phyloP scores from a whole-genome alignment of 345 rosid genomes.

The Ceriops decandra region DNA sequence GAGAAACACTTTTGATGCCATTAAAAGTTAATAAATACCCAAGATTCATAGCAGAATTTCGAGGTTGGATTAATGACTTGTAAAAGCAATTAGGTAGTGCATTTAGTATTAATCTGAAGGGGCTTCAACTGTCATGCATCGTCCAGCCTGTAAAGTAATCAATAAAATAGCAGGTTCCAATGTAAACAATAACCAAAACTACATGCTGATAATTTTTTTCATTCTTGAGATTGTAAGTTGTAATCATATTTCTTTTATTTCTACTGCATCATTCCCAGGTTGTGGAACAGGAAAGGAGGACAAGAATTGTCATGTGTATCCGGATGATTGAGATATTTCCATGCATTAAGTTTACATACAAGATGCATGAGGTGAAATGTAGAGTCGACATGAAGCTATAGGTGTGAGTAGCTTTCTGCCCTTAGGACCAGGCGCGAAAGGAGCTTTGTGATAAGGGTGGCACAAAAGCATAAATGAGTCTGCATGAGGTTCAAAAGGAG shows the following conservation, averaged over 20 bases:
- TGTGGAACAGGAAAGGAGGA: neutral
- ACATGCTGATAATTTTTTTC: neutral
- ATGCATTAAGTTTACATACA: neutral
- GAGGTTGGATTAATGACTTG: too few relatives aligned
- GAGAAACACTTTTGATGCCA: neutral
- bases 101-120: too few relatives aligned
- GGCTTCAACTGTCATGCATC: too few relatives aligned
- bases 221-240: too few relatives aligned
- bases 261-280: neutral
- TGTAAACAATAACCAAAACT: too few relatives aligned
- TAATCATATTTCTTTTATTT: neutral
- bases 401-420: conserved; percentile 1
- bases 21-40: neutral
- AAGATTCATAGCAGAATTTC: neutral
- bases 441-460: neutral
- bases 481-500: conserved; percentile 8
- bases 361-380: neutral
- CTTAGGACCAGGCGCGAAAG: neutral
- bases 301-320: neutral
- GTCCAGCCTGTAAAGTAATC: too few relatives aligned
- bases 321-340: too few relatives aligned
- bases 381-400: neutral
- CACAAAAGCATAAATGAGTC: neutral
- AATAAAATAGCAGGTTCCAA: too few relatives aligned
- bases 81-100: neutral